These are phyloP conservation scores for Piedraia hortae DNA, from an alignment of 2,329 filamentous ascomycete species.

Conservation along the genomic window DNA sequence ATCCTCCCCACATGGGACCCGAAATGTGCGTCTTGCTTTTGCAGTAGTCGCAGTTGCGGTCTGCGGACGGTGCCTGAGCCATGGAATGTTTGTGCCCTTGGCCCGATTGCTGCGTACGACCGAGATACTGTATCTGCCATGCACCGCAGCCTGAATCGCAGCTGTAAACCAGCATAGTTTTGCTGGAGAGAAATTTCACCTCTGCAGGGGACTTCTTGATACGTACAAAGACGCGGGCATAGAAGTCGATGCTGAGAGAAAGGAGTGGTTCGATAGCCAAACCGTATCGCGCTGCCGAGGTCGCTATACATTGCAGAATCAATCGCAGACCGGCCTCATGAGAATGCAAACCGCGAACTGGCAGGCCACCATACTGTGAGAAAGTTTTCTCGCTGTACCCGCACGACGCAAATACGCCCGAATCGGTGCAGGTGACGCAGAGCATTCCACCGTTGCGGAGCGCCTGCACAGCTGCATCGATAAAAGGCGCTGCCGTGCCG, in stretches of 20 bases:
- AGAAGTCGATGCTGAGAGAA: constrained; percentile 88
- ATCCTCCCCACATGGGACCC: constrained; percentile 86
- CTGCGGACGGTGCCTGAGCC: constrained; percentile 38
- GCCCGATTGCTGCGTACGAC: constrained; percentile 35
- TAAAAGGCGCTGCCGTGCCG: constrained; percentile 71
- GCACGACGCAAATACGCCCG: constrained; percentile 78
- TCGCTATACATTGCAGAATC: constrained; percentile 57
- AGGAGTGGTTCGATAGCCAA: constrained; percentile 71
- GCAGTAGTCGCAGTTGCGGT: constrained; percentile 52
- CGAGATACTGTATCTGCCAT: constrained; percentile 59
- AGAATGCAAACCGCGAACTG: constrained; percentile 57
- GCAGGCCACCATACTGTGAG: constrained; percentile 74
- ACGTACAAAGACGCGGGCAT: constrained; percentile 66
- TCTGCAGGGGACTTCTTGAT: constrained; percentile 53
- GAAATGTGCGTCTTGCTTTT: constrained; percentile 62
- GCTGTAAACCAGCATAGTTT: constrained; percentile 78
- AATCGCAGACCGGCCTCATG: constrained; percentile 77
- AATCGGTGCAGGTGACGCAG: constrained; percentile 90
- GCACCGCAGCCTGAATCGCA: constrained; percentile 81
- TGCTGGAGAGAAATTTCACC: constrained; percentile 73
- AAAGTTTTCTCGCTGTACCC: constrained; percentile 88
- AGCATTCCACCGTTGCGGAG: constrained; percentile 71
- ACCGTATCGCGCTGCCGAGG: constrained; percentile 59
- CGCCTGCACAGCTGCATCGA: constrained; percentile 71
- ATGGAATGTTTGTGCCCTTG: constrained; percentile 65